These are phyloP conservation scores for Bolboschoenoplectus hybrid DNA, from an alignment of 202 grass and related monocot genomes.

Conservation along the genomic window DNA sequence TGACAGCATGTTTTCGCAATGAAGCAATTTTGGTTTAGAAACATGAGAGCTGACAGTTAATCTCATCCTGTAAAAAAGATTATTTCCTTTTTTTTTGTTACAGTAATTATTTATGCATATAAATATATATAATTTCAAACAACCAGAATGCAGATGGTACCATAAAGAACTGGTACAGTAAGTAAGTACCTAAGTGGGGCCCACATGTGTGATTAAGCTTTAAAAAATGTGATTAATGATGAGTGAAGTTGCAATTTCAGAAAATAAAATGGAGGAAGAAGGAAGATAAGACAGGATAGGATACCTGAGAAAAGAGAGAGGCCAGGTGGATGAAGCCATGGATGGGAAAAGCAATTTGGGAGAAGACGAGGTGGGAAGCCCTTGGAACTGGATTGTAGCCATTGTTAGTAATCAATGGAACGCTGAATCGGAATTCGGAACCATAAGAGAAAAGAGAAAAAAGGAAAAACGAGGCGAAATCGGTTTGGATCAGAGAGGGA, in stretches of 20 bases:
- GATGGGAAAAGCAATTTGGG: background rate
- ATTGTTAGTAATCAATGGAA: background rate
- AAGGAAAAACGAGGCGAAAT: background rate
- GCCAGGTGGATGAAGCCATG: conserved; percentile 1
- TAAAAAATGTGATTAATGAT: background rate
- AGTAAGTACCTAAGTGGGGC: background rate
- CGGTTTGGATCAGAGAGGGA: background rate
- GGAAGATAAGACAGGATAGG: background rate
- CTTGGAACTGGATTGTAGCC: conserved; percentile 18
- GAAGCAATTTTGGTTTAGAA: background rate
- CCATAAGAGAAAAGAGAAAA: background rate
- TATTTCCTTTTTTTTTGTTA: background rate
- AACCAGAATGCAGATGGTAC: background rate
- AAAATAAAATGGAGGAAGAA: background rate
- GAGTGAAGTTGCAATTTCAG: background rate
- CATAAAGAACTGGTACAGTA: background rate
- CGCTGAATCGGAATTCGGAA: background rate
- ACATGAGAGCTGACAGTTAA: background rate
- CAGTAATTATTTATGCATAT: background rate
- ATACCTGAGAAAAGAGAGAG: conserved; percentile 31
- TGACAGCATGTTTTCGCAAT: background rate
- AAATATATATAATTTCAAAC: background rate
- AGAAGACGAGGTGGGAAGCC: background rate
- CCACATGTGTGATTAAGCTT: background rate
- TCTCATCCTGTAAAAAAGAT: conserved; percentile 14